Evolutionary conservation across 306 rosid species (phyloP), one percentile per base, ranked within the genome.

Genomic region (Vachellia collinsii): DNA sequence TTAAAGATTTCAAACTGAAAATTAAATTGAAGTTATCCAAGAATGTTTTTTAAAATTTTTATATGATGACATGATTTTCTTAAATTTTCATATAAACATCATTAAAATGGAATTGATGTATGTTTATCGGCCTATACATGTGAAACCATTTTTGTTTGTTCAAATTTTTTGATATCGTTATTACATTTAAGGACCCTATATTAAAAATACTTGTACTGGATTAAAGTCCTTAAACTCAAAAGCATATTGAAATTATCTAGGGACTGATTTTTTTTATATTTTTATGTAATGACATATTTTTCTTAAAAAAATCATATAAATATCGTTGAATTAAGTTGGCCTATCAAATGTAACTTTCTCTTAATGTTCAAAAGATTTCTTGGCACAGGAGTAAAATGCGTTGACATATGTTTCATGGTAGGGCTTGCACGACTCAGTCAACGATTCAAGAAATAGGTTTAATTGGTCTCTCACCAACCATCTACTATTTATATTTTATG

Each of bases 361-460:
- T 50, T 2, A 17, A 29, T 51, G 8, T 51, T 51, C 58, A 16
- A 51, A 17, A 17, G 58, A 8, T 51, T 48, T 17, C 6, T 51
- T 0, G 58, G 8, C n/a, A 16, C n/a, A 12, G 16, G 56, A 50
- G 16, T 50, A 14, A 50, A 1, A 51, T 51, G 58, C 17, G 11
- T 8, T 37, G 22, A 65, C 44, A 16, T 37, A 54, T n/a, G 6
- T 8, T 65, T 65, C 44, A 17, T 2, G 42, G 70, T 17, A 20
- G 47, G 71, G 25, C 71, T 59, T 59, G 65, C 7, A 38, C 13
- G 71, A 38, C 71, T 38, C 6, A 16, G 71, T 66, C 71, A 51
- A 17, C 17, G 58, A 16, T 51, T 51, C 58, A 51, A 51, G 58
- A 51, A 51, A 17, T 51, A 17, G 10, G 3, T 17, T 14, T 14